Conservation (phyloP, 768 basidiomycete species). For the Suillus weaverae region DNA sequence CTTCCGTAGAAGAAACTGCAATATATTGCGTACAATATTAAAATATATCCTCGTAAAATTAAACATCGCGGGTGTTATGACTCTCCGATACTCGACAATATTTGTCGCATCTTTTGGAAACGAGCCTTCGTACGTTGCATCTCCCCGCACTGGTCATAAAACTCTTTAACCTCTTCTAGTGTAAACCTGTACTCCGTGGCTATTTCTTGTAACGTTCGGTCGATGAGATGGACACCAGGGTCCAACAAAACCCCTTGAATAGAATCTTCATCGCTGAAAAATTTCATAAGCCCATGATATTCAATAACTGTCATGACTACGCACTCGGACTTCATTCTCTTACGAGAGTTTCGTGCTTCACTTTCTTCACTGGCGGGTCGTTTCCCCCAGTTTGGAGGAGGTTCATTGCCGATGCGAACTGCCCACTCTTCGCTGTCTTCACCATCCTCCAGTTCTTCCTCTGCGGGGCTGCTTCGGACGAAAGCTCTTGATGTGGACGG, state of each 20-base stretch:
- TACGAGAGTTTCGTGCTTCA: conserved; percentile 34
- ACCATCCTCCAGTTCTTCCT: conserved; percentile 68
- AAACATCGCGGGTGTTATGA: conserved; percentile 11
- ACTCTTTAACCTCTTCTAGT: conserved; percentile 73
- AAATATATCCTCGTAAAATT: not conserved
- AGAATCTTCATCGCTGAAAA: conserved; percentile 1
- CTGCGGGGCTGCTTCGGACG: conserved; percentile 47
- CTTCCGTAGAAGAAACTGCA: conserved; percentile 24
- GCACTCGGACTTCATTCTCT: conserved; percentile 46
- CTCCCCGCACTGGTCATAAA: conserved; percentile 72
- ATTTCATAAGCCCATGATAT: not conserved
- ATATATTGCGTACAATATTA: not conserved
- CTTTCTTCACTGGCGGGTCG: conserved; percentile 46
- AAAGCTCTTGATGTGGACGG: conserved; percentile 23
- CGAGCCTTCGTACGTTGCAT: conserved; percentile 62
- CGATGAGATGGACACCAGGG: conserved; percentile 56
- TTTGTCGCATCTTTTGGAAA: conserved; percentile 67
- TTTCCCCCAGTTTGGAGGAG: conserved; percentile 72
- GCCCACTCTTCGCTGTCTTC: conserved; percentile 64
- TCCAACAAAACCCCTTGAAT: not conserved
- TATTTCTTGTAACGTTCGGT: conserved; percentile 64
- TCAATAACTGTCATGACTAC: conserved; percentile 17
- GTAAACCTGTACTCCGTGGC: conserved; percentile 72
- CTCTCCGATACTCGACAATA: conserved; percentile 32
- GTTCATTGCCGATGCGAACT: conserved; percentile 58